phyloP scores from a whole-genome alignment of 139 green algal genomes.

The Trebouxia sp. region DNA sequence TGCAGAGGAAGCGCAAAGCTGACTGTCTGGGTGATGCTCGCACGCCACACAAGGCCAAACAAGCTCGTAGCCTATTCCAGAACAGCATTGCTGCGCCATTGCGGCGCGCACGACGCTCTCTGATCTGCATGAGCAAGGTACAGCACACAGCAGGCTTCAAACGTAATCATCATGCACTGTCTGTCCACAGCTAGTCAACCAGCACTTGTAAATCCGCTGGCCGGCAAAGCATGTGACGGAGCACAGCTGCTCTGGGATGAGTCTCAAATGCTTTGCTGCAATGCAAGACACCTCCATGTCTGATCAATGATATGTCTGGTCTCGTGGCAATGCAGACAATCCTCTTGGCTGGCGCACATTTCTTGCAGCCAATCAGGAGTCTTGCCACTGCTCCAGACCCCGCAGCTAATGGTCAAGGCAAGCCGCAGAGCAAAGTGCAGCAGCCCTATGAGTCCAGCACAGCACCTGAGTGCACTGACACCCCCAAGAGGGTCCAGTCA shows the following conservation, averaged over 20 bases:
- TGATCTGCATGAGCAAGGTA: neutral
- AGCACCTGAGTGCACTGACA: neutral
- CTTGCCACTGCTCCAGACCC: neutral
- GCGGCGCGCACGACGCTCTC: neutral
- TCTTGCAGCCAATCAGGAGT: neutral
- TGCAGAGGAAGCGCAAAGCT: neutral
- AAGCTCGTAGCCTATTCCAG: neutral
- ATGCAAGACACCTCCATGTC: too few species aligned
- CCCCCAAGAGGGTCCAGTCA: neutral
- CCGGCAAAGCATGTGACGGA: too few species aligned
- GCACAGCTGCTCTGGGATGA: too few species aligned
- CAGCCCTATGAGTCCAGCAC: neutral
- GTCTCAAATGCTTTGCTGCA: too few species aligned
- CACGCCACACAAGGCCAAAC: neutral
- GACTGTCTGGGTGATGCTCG: neutral
- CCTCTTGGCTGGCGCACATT: neutral
- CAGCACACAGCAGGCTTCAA: neutral
- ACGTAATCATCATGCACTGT: too few species aligned
- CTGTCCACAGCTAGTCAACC: too few species aligned
- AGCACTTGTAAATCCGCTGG: too few species aligned
- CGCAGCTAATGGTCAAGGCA: neutral
- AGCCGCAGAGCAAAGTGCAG: too few species aligned
- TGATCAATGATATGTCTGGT: too few species aligned
- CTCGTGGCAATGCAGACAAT: conserved; percentile 10
- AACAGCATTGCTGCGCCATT: conserved; percentile 4